Evolutionary conservation across 805 yeast genomes (phyloP).

Genomic region (Candida corydali): DNA sequence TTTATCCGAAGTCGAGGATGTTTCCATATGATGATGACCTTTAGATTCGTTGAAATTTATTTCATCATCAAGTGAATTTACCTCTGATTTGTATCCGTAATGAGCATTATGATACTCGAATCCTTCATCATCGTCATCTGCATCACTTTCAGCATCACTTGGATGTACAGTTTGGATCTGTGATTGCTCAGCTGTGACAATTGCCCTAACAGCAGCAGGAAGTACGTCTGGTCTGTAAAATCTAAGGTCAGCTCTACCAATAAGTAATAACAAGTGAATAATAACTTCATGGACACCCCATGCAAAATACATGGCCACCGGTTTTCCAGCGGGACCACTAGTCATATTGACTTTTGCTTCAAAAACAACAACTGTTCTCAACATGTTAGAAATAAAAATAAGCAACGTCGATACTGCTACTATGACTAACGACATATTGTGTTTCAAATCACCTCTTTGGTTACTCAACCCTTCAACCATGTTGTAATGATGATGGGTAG

Average conservation of each 20-base stretch:
- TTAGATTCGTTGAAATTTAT: not conserved
- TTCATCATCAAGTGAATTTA: not conserved
- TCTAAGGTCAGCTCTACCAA: constrained; percentile 67
- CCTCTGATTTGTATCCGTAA: not conserved
- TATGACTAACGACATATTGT: constrained; percentile 47
- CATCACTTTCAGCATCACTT: constrained; percentile 7
- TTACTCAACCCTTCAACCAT: constrained; percentile 29
- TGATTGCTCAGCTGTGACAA: constrained; percentile 32
- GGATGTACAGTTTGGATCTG: constrained; percentile 15
- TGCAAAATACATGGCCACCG: constrained; percentile 59
- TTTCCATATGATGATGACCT: not conserved
- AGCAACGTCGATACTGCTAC: constrained; percentile 44
- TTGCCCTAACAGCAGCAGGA: constrained; percentile 32
- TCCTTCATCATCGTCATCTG: constrained; percentile 5
- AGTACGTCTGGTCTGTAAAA: constrained; percentile 72
- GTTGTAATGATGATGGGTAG: constrained; percentile 43
- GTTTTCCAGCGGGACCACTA: constrained; percentile 29
- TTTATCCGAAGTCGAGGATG: not conserved
- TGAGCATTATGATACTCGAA: not conserved
- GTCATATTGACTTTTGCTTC: constrained; percentile 15
- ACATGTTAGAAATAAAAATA: constrained; percentile 47
- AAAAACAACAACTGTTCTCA: constrained; percentile 48
- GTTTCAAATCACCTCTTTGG: constrained; percentile 41
- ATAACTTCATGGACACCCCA: constrained; percentile 66
- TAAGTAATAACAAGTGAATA: constrained; percentile 49